These are phyloP conservation scores for Rhodotorula sp. DNA, from an alignment of 1,284 basidiomycete species.

Conservation along the genomic window DNA sequence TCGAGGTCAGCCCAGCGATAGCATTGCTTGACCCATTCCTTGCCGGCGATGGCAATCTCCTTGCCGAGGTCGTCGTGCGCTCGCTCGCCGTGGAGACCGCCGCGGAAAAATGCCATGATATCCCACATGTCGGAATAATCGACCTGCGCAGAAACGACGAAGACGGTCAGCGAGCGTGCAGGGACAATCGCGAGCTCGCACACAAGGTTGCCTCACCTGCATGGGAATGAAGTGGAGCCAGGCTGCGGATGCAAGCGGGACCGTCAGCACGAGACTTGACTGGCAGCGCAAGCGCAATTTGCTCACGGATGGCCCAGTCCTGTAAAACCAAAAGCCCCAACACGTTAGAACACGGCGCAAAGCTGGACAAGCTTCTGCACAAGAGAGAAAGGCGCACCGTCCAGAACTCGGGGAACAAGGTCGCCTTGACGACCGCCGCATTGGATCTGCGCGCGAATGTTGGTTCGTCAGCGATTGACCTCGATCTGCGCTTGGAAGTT, in stretches of 20 bases:
- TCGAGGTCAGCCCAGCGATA: constrained; percentile 40
- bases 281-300: neutral
- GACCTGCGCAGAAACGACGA: constrained; percentile 44
- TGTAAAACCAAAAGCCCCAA: constrained; percentile 7
- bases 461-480: neutral
- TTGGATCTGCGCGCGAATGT: constrained; percentile 26
- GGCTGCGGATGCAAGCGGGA: constrained; percentile 5
- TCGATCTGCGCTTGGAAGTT: neutral
- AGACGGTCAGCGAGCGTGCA: neutral
- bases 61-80: constrained; percentile 44
- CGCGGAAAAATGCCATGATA: constrained; percentile 60
- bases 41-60: constrained; percentile 43
- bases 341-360: constrained; percentile 6
- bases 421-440: constrained; percentile 44
- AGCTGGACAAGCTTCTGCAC: no score
- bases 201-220: constrained; percentile 41
- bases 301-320: constrained; percentile 40
- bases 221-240: constrained; percentile 49
- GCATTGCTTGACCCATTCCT: constrained; percentile 42
- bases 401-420: constrained; percentile 45
- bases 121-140: constrained; percentile 56
- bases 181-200: no score
- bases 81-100: constrained; percentile 42
- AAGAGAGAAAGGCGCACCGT: constrained; percentile 23
- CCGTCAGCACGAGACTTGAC: neutral